phyloP scores from a whole-genome alignment of 495 filamentous ascomycete genomes.

The Hyphodiscus hymeniophilus region DNA sequence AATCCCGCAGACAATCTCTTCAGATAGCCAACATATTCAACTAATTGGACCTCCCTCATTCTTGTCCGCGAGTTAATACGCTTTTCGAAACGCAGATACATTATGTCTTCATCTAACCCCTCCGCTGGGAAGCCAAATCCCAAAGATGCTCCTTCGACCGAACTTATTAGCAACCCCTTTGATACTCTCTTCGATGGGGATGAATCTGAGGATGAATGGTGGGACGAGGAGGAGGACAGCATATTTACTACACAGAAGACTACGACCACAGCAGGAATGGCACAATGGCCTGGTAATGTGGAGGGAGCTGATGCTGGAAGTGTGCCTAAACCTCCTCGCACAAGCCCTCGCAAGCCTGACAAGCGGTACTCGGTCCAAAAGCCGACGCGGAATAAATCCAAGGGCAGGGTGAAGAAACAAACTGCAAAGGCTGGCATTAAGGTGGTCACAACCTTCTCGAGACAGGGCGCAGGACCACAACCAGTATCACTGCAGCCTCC shows the following conservation, averaged over 20 bases:
- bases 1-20: too few species aligned
- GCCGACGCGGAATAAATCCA: constrained; percentile 35
- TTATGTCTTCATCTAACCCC: constrained; percentile 8
- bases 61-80: too few species aligned
- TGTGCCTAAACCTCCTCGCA: constrained; percentile 1
- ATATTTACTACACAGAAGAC: neutral
- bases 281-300: constrained; percentile 11
- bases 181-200: constrained; percentile 15
- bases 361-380: constrained; percentile 28
- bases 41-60: too few species aligned
- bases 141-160: neutral
- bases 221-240: constrained; percentile 16
- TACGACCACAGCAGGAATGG: neutral
- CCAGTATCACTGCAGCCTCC: constrained; percentile 10
- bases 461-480: neutral
- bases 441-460: constrained; percentile 43
- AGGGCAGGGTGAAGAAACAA: constrained; percentile 41
- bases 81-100: neutral
- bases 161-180: constrained; percentile 10
- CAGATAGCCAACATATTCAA: too few species aligned
- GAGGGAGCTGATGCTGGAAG: constrained; percentile 6
- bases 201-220: constrained; percentile 22
- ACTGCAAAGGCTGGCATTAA: constrained; percentile 55
- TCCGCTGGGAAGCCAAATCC: neutral
- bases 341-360: constrained; percentile 8